These are phyloP conservation scores for Russula lepida DNA, from an alignment of 768 basidiomycete genomes.

Conservation along the genomic window DNA sequence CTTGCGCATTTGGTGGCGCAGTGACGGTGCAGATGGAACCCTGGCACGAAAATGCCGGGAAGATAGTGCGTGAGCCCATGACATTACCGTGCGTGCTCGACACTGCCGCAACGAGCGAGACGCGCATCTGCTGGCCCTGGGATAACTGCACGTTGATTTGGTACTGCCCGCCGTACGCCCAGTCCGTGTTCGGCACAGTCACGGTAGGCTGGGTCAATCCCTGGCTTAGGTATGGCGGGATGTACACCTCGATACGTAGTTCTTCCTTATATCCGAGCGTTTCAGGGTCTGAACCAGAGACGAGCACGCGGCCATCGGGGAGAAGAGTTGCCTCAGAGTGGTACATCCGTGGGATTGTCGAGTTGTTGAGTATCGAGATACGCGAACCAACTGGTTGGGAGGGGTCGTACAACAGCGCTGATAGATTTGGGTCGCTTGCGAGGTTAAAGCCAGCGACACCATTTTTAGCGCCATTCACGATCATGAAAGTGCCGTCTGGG, in stretches of 20 bases:
- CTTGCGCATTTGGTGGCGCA: conserved; percentile 59
- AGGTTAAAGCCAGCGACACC: conserved; percentile 71
- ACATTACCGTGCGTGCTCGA: conserved; percentile 73
- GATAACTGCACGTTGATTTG: conserved; percentile 39
- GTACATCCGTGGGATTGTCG: conserved; percentile 67
- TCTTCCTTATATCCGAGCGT: conserved; percentile 60
- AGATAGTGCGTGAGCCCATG: conserved; percentile 64
- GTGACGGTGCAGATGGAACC: conserved; percentile 70
- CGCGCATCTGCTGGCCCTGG: conserved; percentile 40
- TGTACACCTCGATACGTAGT: conserved; percentile 70
- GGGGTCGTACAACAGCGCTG: conserved; percentile 65
- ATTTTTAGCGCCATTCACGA: conserved; percentile 63
- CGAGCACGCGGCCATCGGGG: conserved; percentile 63
- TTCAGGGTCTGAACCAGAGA: conserved; percentile 71
- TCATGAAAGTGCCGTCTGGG: conserved; percentile 67
- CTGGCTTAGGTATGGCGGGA: conserved; percentile 74
- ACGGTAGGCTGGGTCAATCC: conserved; percentile 57
- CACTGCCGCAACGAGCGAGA: conserved; percentile 62
- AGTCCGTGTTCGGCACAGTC: conserved; percentile 51
- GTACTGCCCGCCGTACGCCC: conserved; percentile 47
- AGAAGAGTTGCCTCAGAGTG: conserved; percentile 72
- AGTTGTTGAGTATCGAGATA: conserved; percentile 55
- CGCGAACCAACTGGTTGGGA: conserved; percentile 44
- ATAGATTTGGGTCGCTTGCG: conserved; percentile 51
- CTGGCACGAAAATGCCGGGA: conserved; percentile 61